These are phyloP conservation scores for Sugiyamaella novakii DNA, from an alignment of 1,139 yeast species.

Conservation along the genomic window DNA sequence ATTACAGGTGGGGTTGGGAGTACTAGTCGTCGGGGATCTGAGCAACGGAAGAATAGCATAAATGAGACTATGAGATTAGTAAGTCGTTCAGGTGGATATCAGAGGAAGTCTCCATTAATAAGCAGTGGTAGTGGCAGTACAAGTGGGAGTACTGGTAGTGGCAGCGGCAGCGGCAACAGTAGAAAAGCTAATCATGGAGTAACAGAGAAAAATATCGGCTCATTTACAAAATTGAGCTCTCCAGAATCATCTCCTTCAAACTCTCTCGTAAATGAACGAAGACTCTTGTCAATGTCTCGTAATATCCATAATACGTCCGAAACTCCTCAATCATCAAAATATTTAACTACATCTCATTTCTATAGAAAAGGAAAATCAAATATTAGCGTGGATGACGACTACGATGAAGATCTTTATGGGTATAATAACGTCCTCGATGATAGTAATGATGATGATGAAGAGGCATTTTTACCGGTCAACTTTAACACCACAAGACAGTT, in stretches of 20 bases:
- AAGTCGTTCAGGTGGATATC: constrained; percentile 3
- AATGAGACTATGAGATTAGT: constrained; percentile 5
- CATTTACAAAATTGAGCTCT: constrained; percentile 8
- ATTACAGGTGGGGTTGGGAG: constrained; percentile 6
- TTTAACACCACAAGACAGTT: not conserved
- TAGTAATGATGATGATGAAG: constrained; percentile 17
- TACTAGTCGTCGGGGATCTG: constrained; percentile 3
- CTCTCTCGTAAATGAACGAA: constrained; percentile 1
- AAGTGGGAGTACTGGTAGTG: constrained; percentile 8
- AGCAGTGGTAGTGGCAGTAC: constrained; percentile 11
- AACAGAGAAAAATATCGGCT: not conserved
- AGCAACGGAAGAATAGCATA: not conserved
- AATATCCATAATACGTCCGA: constrained; percentile 3
- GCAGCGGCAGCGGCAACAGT: not conserved
- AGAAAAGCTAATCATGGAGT: not conserved
- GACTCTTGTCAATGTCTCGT: constrained; percentile 9
- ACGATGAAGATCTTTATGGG: constrained; percentile 15
- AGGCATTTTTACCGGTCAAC: constrained; percentile 22
- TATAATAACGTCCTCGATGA: constrained; percentile 8
- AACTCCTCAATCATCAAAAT: not conserved
- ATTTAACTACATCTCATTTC: constrained; percentile 7
- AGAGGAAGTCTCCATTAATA: not conserved
- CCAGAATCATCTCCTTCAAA: constrained; percentile 14
- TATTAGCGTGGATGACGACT: constrained; percentile 9
- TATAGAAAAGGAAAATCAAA: not conserved